These are phyloP conservation scores for Exobasidium rhododendri DNA, from an alignment of 1,284 basidiomycete genomes.

Conservation along the genomic window DNA sequence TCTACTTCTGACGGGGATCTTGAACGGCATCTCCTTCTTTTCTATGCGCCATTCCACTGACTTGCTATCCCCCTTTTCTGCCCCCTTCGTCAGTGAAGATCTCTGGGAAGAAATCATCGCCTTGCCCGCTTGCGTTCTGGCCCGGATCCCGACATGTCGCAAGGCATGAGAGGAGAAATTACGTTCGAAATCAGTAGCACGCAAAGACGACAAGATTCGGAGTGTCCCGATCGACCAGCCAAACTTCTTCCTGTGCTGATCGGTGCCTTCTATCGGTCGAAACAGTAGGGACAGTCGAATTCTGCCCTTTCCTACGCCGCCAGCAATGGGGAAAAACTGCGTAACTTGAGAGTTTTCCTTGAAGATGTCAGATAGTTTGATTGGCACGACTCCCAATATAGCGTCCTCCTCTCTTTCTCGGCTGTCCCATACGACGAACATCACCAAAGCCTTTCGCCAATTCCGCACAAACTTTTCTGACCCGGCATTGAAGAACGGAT, in stretches of 20 bases:
- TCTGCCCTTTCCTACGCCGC: constrained; percentile 28
- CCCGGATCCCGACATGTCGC: constrained; percentile 20
- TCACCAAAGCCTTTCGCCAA: constrained; percentile 57
- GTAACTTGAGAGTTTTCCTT: constrained; percentile 30
- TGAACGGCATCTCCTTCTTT: constrained; percentile 22
- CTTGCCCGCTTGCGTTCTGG: constrained; percentile 24
- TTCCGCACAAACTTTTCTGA: constrained; percentile 58
- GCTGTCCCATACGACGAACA: constrained; percentile 57
- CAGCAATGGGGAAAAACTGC: constrained; percentile 35
- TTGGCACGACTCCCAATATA: constrained; percentile 35
- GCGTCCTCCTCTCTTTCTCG: constrained; percentile 29
- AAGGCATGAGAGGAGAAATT: constrained; percentile 16
- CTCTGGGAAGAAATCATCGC: constrained; percentile 19
- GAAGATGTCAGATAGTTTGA: constrained; percentile 34
- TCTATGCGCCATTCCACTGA: constrained; percentile 20
- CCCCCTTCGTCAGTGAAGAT: constrained; percentile 14
- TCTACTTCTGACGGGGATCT: constrained; percentile 28
- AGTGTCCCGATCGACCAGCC: constrained; percentile 35
- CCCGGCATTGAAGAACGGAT: constrained; percentile 59
- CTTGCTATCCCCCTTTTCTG: constrained; percentile 1
- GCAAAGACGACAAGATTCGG: constrained; percentile 22
- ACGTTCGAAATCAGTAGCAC: constrained; percentile 29
- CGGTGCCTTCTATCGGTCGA: constrained; percentile 23
- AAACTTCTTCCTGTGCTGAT: constrained; percentile 19
- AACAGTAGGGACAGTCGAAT: constrained; percentile 33